Evolutionary conservation across 176 grass and related monocot genomes (phyloP).

Genomic region (Rhynchospora tenuis): DNA sequence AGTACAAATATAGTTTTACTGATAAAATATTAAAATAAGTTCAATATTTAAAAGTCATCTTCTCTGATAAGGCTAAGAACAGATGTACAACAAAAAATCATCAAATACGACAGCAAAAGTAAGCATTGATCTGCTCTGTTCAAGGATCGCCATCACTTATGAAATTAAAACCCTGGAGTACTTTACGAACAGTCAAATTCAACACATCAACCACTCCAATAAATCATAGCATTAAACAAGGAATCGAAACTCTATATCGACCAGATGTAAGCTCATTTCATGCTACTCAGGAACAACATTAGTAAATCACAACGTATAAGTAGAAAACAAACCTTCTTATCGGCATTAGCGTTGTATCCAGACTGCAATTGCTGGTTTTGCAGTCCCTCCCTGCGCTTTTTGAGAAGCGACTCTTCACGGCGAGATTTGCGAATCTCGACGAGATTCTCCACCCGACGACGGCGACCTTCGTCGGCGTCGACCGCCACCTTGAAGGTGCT

Average conservation of each 20-base stretch:
- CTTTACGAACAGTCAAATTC: neutral
- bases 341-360: constrained; percentile 32
- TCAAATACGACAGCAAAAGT: neutral
- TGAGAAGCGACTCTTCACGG: constrained; percentile 71
- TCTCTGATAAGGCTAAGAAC: neutral
- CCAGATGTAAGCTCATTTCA: neutral
- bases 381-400: constrained; percentile 69
- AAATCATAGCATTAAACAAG: neutral
- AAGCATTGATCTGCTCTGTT: neutral
- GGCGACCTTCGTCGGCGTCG: constrained; percentile 70
- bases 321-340: constrained; percentile 56
- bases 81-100: neutral
- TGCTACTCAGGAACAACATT: neutral
- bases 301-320: neutral
- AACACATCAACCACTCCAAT: neutral
- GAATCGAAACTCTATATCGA: neutral
- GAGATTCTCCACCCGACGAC: constrained; percentile 57
- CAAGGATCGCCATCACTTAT: neutral
- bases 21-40: neutral
- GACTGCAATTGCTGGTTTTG: constrained; percentile 17
- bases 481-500: constrained; percentile 80
- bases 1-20: neutral
- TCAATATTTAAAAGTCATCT: neutral
- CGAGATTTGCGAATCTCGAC: constrained; percentile 75
- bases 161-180: neutral